phyloP scores from a whole-genome alignment of 2,329 filamentous ascomycete species.

The Xylariaceae sp. region DNA sequence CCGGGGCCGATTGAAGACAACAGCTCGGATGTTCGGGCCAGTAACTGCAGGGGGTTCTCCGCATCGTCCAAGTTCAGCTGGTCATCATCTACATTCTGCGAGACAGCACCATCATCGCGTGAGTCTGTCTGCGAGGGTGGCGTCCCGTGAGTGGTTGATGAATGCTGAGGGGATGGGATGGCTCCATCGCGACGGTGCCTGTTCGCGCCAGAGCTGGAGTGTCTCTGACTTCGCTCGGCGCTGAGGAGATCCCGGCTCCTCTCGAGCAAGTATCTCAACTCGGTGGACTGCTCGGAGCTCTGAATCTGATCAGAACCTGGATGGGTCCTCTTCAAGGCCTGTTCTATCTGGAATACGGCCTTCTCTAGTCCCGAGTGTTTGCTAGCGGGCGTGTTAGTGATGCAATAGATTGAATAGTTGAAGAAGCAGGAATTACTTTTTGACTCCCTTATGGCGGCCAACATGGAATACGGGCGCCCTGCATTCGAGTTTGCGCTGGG shows the following conservation, averaged over 20 bases:
- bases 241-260: conserved; percentile 52
- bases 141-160: conserved; percentile 39
- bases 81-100: conserved; percentile 51
- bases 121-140: conserved; percentile 40
- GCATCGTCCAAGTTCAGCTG: conserved; percentile 67
- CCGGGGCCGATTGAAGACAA: conserved; percentile 46
- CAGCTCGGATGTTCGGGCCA: conserved; percentile 75
- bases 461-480: conserved; percentile 76
- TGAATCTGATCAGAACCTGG: conserved; percentile 48
- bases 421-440: conserved; percentile 63
- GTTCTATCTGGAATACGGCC: conserved; percentile 75
- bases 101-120: conserved; percentile 33
- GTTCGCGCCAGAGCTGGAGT: conserved; percentile 31
- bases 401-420: too few species aligned
- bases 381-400: conserved; percentile 49
- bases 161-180: conserved; percentile 39
- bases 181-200: conserved; percentile 33
- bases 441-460: conserved; percentile 76
- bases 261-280: conserved; percentile 57
- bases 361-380: conserved; percentile 78
- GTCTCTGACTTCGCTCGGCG: conserved; percentile 32
- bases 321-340: conserved; percentile 66
- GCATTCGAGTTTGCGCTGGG: conserved; percentile 57
- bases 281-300: conserved; percentile 51
- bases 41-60: conserved; percentile 75